A percentile compares a stretch with the other conserved stretches of the same genome.
Evolutionary conservation across 2,329 filamentous ascomycete species (phyloP).

Genomic region (Hymenoscyphus occultus): DNA sequence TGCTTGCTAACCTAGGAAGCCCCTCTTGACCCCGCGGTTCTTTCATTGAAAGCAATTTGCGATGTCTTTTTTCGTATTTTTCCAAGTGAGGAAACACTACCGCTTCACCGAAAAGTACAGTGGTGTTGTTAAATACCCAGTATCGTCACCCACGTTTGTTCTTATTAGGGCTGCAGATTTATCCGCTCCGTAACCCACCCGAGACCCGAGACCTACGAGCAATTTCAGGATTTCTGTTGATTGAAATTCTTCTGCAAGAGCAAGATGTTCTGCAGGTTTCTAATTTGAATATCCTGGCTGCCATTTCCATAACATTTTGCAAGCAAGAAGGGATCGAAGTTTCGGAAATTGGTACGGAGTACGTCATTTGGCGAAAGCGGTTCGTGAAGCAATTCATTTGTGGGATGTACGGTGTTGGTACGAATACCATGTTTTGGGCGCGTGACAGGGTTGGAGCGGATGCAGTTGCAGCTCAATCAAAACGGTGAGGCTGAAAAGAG

Average conservation of each 20-base stretch:
- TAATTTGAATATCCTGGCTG: neutral
- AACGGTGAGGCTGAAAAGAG: constrained; percentile 10
- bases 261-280: neutral
- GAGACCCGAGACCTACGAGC: constrained; percentile 1
- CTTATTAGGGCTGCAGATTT: constrained; percentile 7
- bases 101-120: constrained; percentile 6
- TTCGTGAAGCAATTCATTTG: constrained; percentile 3
- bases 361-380: neutral
- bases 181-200: constrained; percentile 10
- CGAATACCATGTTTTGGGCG: neutral
- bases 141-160: neutral
- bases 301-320: neutral
- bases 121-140: constrained; percentile 9
- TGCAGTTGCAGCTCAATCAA: neutral
- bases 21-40: neutral
- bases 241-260: constrained; percentile 6
- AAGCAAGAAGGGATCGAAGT: neutral
- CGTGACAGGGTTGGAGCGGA: neutral
- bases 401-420: neutral
- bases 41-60: neutral
- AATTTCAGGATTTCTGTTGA: neutral
- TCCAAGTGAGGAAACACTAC: constrained; percentile 5
- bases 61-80: neutral
- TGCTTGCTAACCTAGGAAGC: neutral
- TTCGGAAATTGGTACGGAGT: neutral